Conservation (phyloP, 768 basidiomycete species). For the Polyporus arcularius region DNA sequence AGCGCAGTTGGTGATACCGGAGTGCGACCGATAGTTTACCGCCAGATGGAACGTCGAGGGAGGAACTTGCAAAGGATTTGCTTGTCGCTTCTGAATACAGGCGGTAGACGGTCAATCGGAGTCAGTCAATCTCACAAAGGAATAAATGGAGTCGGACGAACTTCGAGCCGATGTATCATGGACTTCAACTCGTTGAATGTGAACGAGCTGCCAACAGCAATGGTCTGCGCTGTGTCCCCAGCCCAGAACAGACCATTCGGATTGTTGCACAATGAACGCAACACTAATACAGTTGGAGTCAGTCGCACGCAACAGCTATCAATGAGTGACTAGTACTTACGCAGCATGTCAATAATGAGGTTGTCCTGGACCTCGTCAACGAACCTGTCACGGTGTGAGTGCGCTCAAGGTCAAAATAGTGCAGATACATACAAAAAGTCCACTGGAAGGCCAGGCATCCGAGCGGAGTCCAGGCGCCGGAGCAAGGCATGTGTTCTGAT, state of each 20-base stretch:
- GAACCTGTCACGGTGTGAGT: constrained; percentile 45
- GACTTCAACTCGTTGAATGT: constrained; percentile 70
- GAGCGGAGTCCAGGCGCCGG: neutral
- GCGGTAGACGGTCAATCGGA: neutral
- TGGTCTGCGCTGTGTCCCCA: constrained; percentile 79
- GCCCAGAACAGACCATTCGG: neutral
- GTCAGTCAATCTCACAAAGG: neutral
- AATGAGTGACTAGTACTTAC: constrained; percentile 71
- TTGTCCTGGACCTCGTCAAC: constrained; percentile 76
- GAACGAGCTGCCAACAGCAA: constrained; percentile 70
- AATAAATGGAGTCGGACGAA: neutral
- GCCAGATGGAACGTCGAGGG: constrained; percentile 54
- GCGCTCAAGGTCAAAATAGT: no score
- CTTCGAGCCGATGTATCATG: constrained; percentile 63
- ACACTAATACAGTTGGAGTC: constrained; percentile 47
- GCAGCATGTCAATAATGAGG: constrained; percentile 58
- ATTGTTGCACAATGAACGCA: neutral
- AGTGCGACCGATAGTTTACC: constrained; percentile 69
- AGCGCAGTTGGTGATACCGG: constrained; percentile 71
- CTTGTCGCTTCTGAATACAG: neutral
- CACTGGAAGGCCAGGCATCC: constrained; percentile 43
- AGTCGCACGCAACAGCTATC: constrained; percentile 32
- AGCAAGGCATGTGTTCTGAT: neutral
- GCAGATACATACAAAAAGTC: constrained; percentile 52
- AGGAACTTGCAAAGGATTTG: neutral